Percentiles rank a stretch among this genome's conserved stretches.
Conservation (phyloP, 2,329 filamentous ascomycete genomes). For the Fusarium liriodendri region DNA sequence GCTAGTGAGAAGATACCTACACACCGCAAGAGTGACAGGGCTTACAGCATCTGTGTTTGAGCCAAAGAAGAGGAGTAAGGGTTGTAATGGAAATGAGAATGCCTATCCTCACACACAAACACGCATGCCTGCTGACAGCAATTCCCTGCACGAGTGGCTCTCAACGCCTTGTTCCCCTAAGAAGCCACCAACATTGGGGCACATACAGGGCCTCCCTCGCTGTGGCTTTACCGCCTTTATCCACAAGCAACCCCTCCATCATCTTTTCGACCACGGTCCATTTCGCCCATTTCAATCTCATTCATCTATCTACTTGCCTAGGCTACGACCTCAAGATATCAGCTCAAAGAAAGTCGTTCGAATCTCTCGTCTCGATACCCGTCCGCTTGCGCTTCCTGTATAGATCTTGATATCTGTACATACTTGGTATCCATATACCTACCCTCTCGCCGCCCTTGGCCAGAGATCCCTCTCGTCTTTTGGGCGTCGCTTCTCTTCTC, state of each 20-base stretch:
- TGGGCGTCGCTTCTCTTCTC: conserved; percentile 15
- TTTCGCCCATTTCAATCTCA: not conserved
- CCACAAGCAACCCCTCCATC: not conserved
- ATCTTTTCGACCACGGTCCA: not conserved
- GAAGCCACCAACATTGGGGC: not conserved
- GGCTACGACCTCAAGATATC: not conserved
- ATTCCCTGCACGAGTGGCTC: not conserved
- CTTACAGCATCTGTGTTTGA: not conserved
- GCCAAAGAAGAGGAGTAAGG: not conserved
- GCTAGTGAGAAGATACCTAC: not conserved
- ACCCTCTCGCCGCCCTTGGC: conserved; percentile 1
- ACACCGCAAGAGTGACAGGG: not conserved
- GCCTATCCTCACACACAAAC: not conserved
- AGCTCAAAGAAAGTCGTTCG: not conserved
- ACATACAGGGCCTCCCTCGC: not conserved
- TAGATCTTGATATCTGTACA: conserved; percentile 13
- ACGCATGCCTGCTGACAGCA: not conserved
- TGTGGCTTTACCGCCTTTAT: conserved; percentile 4
- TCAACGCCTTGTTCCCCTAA: not conserved
- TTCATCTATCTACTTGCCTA: not conserved
- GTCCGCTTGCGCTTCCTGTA: not conserved
- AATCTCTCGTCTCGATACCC: not conserved
- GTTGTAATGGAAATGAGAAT: not conserved
- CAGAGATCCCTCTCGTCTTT: conserved; percentile 10
- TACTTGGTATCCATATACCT: not conserved